phyloP scores from a whole-genome alignment of 2,329 filamentous ascomycete species.

The Capronia americana region DNA sequence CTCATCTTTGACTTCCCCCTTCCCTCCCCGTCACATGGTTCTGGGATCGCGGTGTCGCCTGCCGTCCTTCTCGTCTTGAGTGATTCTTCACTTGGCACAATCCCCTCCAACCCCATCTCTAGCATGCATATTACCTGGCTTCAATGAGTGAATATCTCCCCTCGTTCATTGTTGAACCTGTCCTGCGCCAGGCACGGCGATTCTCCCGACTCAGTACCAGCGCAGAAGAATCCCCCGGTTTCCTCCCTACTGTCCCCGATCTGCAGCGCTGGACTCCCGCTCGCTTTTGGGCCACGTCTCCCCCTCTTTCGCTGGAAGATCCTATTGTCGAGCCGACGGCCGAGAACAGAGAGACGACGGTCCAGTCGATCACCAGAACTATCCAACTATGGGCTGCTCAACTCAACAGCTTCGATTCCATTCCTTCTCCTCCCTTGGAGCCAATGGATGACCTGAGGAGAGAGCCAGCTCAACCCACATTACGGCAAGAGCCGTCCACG shows the following conservation, averaged over 20 bases:
- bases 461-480: slow-evolving; percentile 12
- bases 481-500: slow-evolving; percentile 14
- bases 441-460: slow-evolving; percentile 32
- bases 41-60: not conserved
- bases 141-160: slow-evolving; percentile 54
- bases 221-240: slow-evolving; percentile 38
- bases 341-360: slow-evolving; percentile 36
- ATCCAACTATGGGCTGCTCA: slow-evolving; percentile 40
- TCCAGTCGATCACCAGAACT: slow-evolving; percentile 38
- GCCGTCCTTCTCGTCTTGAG: not conserved
- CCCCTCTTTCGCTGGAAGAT: slow-evolving; percentile 33
- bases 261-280: slow-evolving; percentile 39
- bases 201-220: slow-evolving; percentile 44
- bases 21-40: not conserved
- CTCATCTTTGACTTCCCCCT: not conserved
- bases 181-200: slow-evolving; percentile 51
- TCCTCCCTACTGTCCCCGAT: slow-evolving; percentile 39
- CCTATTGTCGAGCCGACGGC: slow-evolving; percentile 29
- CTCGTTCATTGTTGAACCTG: slow-evolving; percentile 52
- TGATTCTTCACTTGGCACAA: not conserved
- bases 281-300: slow-evolving; percentile 37
- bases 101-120: slow-evolving; percentile 1
- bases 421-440: slow-evolving; percentile 39
- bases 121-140: slow-evolving; percentile 23
- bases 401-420: slow-evolving; percentile 39